Base-by-base conservation (phyloP, 306 rosid genomes). In the Rubus parviflorus region DNA sequence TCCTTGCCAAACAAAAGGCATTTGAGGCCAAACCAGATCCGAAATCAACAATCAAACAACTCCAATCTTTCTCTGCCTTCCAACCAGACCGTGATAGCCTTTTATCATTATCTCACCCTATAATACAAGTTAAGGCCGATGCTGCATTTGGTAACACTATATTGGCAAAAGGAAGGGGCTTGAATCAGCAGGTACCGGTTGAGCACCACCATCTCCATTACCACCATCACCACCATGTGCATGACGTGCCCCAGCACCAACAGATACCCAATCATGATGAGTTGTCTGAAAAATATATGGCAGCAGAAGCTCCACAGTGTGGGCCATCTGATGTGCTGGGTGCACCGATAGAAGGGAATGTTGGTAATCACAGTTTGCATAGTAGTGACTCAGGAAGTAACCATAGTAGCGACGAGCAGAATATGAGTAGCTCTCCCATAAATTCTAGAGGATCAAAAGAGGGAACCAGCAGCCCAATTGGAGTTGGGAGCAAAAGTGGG, bases 361-460 rank as follows among this genome's bases (percentile, higher is more conserved):
- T 76, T 25, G 80, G 85, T 23, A 77, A 76, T 78, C 74, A 61
- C 8, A 77, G 80, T 11, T n/a, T 73, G 64, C 79, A 89, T 42
- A 84, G 89, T 73, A 89, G 82, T 23, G 79, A 77, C 25, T 71
- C 49, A 9, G 90, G 80, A 74, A 89, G 91, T 19, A 84, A 83
- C 46, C 83, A 79, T 73, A 82, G 87, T 47, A 85, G 87, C 76
- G 83, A 83, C 56, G 86, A 86, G 51, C 85, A 83, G 68, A 87
- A 77, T 8, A 88, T 84, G 77, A 75, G 81, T 85, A 20, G 78
- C 76, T 75, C 38, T 70, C 80, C 82, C 46, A 72, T 80, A 71
- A 86, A 84, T 70, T 70, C 81, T 46, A 79, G 80, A 67, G 80
- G 68, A 6, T 47, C 84, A 75, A 78, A 77, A 81, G 56, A 25